A percentile compares a stretch with the other conserved stretches of the same genome.
Evolutionary conservation across 2,329 filamentous ascomycete genomes (phyloP).

Genomic region (Hymenoscyphus linearis): DNA sequence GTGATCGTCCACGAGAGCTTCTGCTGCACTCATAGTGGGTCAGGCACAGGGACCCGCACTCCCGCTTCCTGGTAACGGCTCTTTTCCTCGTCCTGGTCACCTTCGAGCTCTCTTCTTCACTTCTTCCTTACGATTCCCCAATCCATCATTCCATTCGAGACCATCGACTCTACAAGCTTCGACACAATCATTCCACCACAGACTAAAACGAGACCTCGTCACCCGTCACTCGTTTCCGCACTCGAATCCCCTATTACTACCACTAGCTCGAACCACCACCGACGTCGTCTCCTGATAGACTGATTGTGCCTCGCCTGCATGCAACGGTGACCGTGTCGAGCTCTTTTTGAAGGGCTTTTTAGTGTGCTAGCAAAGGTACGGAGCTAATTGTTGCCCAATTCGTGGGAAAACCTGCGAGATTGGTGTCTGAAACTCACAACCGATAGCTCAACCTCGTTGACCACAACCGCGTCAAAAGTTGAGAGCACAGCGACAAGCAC

Average conservation of each 20-base stretch:
- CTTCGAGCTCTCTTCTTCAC: constrained; percentile 14
- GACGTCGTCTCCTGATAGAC: constrained; percentile 4
- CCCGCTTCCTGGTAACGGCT: constrained; percentile 26
- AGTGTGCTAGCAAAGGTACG: constrained; percentile 21
- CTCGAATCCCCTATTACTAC: not conserved
- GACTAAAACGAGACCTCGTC: not conserved
- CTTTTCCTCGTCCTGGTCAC: constrained; percentile 11
- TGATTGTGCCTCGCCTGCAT: constrained; percentile 25
- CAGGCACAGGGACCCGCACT: constrained; percentile 25
- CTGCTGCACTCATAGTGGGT: constrained; percentile 17
- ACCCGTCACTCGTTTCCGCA: constrained; percentile 1
- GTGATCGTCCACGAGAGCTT: constrained; percentile 27
- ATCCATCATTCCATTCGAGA: constrained; percentile 13
- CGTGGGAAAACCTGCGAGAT: constrained; percentile 6
- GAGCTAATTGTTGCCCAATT: constrained; percentile 1
- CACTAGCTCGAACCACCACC: not conserved
- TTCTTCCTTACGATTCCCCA: constrained; percentile 19
- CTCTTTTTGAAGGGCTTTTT: constrained; percentile 30
- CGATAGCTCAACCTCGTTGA: constrained; percentile 15
- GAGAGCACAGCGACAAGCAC: constrained; percentile 5
- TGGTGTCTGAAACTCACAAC: constrained; percentile 6
- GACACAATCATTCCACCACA: constrained; percentile 10
- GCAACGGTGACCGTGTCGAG: constrained; percentile 28
- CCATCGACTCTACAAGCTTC: constrained; percentile 10
- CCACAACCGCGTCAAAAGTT: constrained; percentile 11